Base-by-base conservation (phyloP, 2,329 filamentous ascomycete species). In the Fusarium musae region DNA sequence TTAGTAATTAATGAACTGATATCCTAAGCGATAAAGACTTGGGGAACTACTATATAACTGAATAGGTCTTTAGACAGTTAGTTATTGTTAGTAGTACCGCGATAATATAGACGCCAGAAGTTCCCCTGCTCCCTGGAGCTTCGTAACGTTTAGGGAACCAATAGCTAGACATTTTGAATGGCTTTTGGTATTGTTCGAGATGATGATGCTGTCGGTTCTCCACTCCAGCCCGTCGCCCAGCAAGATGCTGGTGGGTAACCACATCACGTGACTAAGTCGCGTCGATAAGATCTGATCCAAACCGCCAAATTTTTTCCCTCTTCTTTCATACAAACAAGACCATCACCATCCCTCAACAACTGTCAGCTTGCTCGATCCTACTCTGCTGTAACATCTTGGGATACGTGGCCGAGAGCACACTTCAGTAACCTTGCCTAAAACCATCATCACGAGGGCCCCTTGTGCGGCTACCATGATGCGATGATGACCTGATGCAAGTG, bases 371-470 rank as follows among this genome's bases (percentile, higher is more conserved):
- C 66, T 79, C 74, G 78, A 75, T 59, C 71, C 70, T 76, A 81
- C 78, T 80, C 79, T 81, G 78, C 86, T 87, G 87, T 82, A 74
- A 78, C 84, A 84, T 85, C 49, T 82, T 83, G 82, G 84, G 85
- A 85, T 86, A 82, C 66, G 85, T 86, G 84, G 88, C 89, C 88
- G 80, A 90, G 88, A 91, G 79, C 75, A 84, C 88, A 82, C 81
- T 80, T 74, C 79, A 82, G 81, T 73, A 85, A 87, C 87, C 84
- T 89, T 90, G 87, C 84, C 85, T 87, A 91, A 91, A 90, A 91
- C 89, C 89, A 90, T 91, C 83, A 86, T 89, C 88, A 89, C 87
- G 89, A 91, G 89, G 87, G 88, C 88, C 88, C 87, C 87, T 86
- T 82, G 87, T 80, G 87, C 83, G 88, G 88, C 87, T 85, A 79